These are phyloP conservation scores for Aegilops bicornis DNA, from an alignment of 176 grass and related monocot species.

Conservation along the genomic window DNA sequence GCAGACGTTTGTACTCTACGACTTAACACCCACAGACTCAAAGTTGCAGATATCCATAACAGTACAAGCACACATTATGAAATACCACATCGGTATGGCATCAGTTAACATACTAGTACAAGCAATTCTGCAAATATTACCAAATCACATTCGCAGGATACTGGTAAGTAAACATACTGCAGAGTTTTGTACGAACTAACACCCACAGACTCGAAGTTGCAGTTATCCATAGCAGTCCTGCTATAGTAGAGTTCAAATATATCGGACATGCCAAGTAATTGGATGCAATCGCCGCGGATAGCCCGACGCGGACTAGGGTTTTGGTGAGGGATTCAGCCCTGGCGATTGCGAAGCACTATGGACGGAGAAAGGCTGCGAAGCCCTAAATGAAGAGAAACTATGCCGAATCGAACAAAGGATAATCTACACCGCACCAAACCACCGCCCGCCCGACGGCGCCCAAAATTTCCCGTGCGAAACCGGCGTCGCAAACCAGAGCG, in stretches of 20 bases:
- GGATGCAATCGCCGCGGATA: not conserved
- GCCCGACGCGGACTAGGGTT: not conserved
- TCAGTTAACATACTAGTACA: not conserved
- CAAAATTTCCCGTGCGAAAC: not conserved
- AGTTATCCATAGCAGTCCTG: not conserved
- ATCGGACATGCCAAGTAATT: not conserved
- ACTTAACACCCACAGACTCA: not conserved
- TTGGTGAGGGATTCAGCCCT: not conserved
- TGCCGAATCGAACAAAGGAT: not conserved
- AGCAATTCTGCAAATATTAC: not conserved
- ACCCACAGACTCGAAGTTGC: not conserved
- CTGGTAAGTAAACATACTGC: not conserved
- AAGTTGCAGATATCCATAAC: not conserved
- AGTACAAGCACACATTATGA: not conserved
- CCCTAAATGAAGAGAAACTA: not conserved
- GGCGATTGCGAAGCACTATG: not conserved
- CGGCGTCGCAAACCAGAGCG: not conserved
- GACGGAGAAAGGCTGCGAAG: not conserved
- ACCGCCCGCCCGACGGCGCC: not conserved
- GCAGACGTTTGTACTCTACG: not conserved
- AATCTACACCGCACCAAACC: not conserved
- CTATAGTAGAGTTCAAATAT: not conserved
- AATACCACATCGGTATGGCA: not conserved
- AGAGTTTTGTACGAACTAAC: not conserved
- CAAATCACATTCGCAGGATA: not conserved